Evolutionary conservation across 139 green algal genomes (phyloP).

Genomic region (Coelastrella sp.): DNA sequence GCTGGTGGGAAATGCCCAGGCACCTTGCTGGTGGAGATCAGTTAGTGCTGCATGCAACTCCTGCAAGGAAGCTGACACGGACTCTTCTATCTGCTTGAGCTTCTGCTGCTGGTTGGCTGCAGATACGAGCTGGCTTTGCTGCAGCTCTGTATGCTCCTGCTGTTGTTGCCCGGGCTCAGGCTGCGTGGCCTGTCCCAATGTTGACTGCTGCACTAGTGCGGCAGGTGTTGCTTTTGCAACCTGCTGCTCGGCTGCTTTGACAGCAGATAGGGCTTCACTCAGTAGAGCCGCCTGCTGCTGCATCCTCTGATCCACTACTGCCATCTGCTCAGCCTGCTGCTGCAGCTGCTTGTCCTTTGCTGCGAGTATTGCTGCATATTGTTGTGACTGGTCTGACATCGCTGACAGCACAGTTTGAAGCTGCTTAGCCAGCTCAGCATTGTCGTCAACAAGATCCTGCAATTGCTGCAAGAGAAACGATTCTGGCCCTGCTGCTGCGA

Average conservation of each 20-base stretch:
- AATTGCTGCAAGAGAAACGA: not conserved
- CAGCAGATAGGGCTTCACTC: not conserved
- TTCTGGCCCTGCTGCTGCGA: not conserved
- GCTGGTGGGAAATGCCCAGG: constrained; percentile 32
- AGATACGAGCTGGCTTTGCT: not conserved
- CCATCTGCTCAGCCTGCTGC: not conserved
- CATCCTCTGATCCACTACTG: not conserved
- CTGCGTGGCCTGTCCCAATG: not conserved
- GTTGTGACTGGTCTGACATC: not conserved
- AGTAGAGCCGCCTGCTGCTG: constrained; percentile 2
- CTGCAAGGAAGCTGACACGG: not conserved
- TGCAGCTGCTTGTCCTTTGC: not conserved
- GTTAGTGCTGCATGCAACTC: not conserved
- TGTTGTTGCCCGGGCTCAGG: not conserved
- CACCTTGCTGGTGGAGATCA: not conserved
- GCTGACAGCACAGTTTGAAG: constrained; percentile 2
- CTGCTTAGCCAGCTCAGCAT: not conserved
- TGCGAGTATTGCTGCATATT: not conserved
- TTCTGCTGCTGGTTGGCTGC: not conserved
- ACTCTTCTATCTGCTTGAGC: not conserved
- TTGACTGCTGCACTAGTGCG: not conserved
- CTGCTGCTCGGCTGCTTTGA: not conserved
- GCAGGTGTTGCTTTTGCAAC: not conserved
- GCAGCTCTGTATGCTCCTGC: not conserved
- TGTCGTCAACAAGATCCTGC: constrained; percentile 4